Evolutionary conservation across 805 yeast species (phyloP).

Genomic region (Hanseniaspora lachancei): DNA sequence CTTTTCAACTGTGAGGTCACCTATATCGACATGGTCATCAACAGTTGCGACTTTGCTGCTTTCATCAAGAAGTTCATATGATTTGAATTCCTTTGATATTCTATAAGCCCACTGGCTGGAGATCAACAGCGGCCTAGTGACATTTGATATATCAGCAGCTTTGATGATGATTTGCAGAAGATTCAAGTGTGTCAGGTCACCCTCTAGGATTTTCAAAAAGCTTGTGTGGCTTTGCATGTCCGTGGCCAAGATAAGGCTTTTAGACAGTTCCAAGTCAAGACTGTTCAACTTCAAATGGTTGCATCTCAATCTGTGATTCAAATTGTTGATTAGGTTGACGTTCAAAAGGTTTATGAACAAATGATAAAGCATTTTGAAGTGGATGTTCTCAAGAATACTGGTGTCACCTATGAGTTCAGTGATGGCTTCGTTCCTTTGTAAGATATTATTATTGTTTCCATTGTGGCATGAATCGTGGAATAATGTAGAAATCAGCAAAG

Average conservation of each 20-base stretch:
- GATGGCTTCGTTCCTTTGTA: not conserved
- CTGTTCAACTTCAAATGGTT: not conserved
- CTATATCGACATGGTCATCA: not conserved
- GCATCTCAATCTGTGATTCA: constrained; percentile 3
- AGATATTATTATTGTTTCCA: constrained; percentile 75
- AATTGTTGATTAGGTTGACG: constrained; percentile 16
- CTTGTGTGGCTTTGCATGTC: constrained; percentile 85
- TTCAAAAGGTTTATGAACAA: constrained; percentile 14
- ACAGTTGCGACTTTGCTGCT: not conserved
- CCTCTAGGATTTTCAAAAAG: constrained; percentile 13
- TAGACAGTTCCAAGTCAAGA: constrained; percentile 15
- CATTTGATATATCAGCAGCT: constrained; percentile 93
- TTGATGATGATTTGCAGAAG: constrained; percentile 55
- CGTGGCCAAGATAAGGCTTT: constrained; percentile 51
- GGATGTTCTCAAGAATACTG: constrained; percentile 74
- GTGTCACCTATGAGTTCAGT: constrained; percentile 17
- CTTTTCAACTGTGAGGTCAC: constrained; percentile 24
- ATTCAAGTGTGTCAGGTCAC: not conserved
- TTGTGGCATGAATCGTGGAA: constrained; percentile 98
- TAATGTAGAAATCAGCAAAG: constrained; percentile 54
- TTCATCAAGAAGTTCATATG: constrained; percentile 38
- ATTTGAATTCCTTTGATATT: constrained; percentile 65
- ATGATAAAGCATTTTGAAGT: constrained; percentile 44
- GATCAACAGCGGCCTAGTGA: constrained; percentile 61
- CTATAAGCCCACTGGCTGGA: constrained; percentile 79